A percentile compares a stretch with the other conserved stretches of the same genome.
Conservation (phyloP, 1,284 basidiomycete genomes). For the Trametes pubescens region DNA sequence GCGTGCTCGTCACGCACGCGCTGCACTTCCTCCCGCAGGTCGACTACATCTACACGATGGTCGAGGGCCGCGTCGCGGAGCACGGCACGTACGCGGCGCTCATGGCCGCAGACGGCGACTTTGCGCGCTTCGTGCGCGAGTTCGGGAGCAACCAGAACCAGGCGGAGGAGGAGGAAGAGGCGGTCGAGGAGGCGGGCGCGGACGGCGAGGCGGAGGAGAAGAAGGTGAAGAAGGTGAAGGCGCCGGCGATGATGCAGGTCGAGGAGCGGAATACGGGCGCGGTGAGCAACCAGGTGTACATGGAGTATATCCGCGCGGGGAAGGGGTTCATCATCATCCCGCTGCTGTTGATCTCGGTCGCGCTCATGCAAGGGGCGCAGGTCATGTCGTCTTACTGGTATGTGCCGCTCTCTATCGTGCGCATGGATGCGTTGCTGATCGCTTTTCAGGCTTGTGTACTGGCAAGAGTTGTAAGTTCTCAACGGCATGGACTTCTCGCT, state of each 20-base stretch:
- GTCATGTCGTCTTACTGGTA: slow-evolving; percentile 76
- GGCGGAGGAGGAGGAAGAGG: slow-evolving; percentile 46
- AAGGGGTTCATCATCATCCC: slow-evolving; percentile 64
- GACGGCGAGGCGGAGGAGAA: slow-evolving; percentile 33
- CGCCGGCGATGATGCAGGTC: slow-evolving; percentile 65
- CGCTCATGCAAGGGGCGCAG: slow-evolving; percentile 64
- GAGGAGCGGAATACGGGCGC: slow-evolving; percentile 72
- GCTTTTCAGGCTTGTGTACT: slow-evolving; percentile 67
- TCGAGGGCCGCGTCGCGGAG: slow-evolving; percentile 80
- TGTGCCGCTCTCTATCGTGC: slow-evolving; percentile 25
- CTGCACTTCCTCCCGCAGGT: slow-evolving; percentile 84
- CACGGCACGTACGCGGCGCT: slow-evolving; percentile 79
- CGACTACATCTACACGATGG: slow-evolving; percentile 76
- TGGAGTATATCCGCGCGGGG: slow-evolving; percentile 61
- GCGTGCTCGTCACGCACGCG: slow-evolving; percentile 86
- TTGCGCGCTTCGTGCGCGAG: slow-evolving; percentile 74
- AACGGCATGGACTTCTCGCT: not conserved
- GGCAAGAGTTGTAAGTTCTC: slow-evolving; percentile 62
- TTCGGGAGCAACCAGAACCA: slow-evolving; percentile 63
- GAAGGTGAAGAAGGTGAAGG: slow-evolving; percentile 47
- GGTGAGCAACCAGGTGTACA: slow-evolving; percentile 60
- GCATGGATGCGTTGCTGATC: slow-evolving; percentile 7
- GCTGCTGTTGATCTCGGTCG: slow-evolving; percentile 56
- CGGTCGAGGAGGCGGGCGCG: slow-evolving; percentile 42
- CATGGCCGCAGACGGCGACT: slow-evolving; percentile 70